Evolutionary conservation across 2,329 filamentous ascomycete species (phyloP), one percentile per base, ranked within the genome.

Genomic region (Orbilia quercus): DNA sequence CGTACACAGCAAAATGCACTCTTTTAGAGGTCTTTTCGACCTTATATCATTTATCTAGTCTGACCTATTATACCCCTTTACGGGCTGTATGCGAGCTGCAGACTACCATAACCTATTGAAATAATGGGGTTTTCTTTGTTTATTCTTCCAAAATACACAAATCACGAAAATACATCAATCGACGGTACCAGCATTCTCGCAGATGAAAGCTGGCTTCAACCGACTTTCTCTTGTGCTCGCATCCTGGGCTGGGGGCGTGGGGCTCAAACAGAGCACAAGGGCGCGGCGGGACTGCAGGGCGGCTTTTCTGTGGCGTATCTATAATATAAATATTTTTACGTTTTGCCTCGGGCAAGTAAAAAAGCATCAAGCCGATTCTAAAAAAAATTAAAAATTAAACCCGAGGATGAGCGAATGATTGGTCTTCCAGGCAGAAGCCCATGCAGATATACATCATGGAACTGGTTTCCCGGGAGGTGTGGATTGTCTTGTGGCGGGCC

Each of bases 221-320:
- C 59, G 66, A 64, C 45, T 59, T 72, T 64, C 48, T 72, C 59
- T 72, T 72, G 66, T 64, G 66, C 66, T 72, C 66, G 66, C 66
- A 72, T 57, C 31, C 6, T 45, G 48, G 18, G 14, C 25, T 25
- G 47, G 58, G n/a, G 16, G 42, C 16, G 20, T 42, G 53, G 4
- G 53, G 53, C 7, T 59, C 28, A 31, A 5, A 5, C 9, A 5
- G 28, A 31, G 28, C 28, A n/a, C n/a, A n/a, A n/a, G n/a, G n/a
- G n/a, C n/a, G n/a, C n/a, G n/a, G n/a, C n/a, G 28, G 9, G 28
- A 5, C 9, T 31, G 28, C 5, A 31, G 9, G 28, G 9, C 9
- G 28, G 28, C 9, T 31, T 31, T 31, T 31, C 28, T 31, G 9
- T 31, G n/a, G n/a, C n/a, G n/a, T n/a, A n/a, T n/a, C n/a, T n/a